Evolutionary conservation across 2,329 filamentous ascomycete species (phyloP), one percentile per base, ranked within the genome.

Genomic region (Metarhizium album): DNA sequence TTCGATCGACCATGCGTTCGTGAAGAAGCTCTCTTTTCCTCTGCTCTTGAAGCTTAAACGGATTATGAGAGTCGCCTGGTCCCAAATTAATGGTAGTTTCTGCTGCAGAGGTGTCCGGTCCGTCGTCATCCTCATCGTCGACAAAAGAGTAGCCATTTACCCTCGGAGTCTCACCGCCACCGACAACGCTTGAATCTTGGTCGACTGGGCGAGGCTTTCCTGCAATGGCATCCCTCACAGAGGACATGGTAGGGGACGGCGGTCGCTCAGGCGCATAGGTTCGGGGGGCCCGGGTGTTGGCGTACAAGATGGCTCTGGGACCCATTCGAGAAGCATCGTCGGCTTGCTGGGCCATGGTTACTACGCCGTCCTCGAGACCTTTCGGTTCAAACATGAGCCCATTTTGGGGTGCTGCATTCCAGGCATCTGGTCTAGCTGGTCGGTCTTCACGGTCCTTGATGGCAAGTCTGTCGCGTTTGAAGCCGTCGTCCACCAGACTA

Each of bases 101-200:
- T 13, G 60, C 38, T 9, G 42, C 37, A 7, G 49, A 23, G 4
- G 50, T n/a, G 7, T 65, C 60, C 2, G 62, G 58, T 16, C 71
- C 70, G 16, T 75, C 75, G 0, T 79, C 78, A 40, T 79, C 75
- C 46, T 86, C 86, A 51, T 94, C 89, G 58, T 95, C 90, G 35
- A 98, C 90, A 67, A 95, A 97, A 0, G 89, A 80, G 65, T 96
- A 98, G 1, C 93, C 93, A 55, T 94, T 95, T 0, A 97, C 87
- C 2, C 88, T 79, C 0, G 91, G 93, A 0, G 91, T 97, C 66
- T 94, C 90, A 52, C 76, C 78, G 16, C 84, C 86, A 1, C 74
- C 74, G 0, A 59, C 58, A 2, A 75, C 75, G 5, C 60, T 71
- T 0, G 79, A 79, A 57, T 88, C 83, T 13, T 80, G 80, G 23